Evolutionary conservation across 164 flowering plant species (phyloP), one percentile per base, ranked within the genome.

Genomic region (Litsea cubeba): DNA sequence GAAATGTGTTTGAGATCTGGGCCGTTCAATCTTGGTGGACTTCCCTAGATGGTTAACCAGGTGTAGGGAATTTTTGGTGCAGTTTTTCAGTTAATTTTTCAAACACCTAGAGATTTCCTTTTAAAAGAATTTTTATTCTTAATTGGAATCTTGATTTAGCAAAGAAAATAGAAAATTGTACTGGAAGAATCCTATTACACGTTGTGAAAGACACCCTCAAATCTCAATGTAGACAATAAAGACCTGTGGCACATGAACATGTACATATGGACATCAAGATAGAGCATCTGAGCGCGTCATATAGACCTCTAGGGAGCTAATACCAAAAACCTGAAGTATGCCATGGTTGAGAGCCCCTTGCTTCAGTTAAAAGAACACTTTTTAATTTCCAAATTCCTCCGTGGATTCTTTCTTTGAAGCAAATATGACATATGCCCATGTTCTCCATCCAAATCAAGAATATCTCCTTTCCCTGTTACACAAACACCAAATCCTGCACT

Each of bases 381-480:
- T 35, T 65, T 46, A 66, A 51, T 15, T 32, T 23, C 40, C 60
- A 57, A 7, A 24, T 40, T 58, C 49, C 23, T 35, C 50, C 46
- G 25, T 57, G 32, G 74, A 8, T 71, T 35, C 23, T 57, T 12
- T 51, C 71, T 58, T 50, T 50, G 14, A 76, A 67, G 25, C 71
- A 66, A 40, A 66, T 40, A 30, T 40, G 23, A 54, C 67, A 3
- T 28, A 35, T 24, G 57, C 72, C 68, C 65, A 76, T 25, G 28
- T 58, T 7, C 65, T 17, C 14, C 57, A 51, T 5, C 76, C 64
- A 71, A 46, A 15, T 26, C 71, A 54, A 60, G n/a, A 64, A 28
- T 58, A 72, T n/a, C 24, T 76, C 18, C 74, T 76, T 57, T 65
- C 65, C 32, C 32, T 75, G 12, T 26, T 79, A 68, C 70, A 26